Evolutionary conservation across 768 basidiomycete genomes (phyloP).

Genomic region (Termitomyces sp.): DNA sequence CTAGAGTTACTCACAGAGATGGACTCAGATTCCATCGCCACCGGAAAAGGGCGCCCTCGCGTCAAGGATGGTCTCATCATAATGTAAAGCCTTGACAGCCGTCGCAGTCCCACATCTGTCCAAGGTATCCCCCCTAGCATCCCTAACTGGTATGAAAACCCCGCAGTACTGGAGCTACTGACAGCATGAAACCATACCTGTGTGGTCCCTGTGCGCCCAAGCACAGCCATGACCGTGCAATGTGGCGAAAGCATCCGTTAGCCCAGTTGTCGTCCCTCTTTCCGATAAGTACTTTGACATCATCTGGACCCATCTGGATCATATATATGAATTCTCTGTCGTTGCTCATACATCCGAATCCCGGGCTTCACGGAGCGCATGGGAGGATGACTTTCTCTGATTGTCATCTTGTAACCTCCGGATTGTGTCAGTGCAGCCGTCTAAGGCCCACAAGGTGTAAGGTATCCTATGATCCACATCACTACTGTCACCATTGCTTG

Average conservation of each 20-base stretch:
- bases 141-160: neutral
- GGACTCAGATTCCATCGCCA: conserved; percentile 8
- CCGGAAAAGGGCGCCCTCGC: neutral
- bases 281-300: neutral
- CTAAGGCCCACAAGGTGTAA: neutral
- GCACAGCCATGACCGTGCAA: neutral
- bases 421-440: conserved; percentile 5
- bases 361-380: conserved; percentile 1
- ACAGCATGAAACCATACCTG: conserved; percentile 6
- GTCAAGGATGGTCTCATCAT: neutral
- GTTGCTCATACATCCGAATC: neutral
- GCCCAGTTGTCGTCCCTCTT: neutral
- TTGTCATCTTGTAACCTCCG: neutral
- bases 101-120: neutral
- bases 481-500: conserved; percentile 4
- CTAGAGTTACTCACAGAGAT: neutral
- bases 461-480: neutral
- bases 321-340: neutral
- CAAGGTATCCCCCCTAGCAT: neutral
- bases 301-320: neutral
- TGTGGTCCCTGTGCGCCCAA: neutral
- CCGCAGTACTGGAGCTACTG: neutral
- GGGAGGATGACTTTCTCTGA: neutral
- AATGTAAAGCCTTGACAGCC: conserved; percentile 7
- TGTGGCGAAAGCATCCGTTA: neutral